Evolutionary conservation across 2,329 filamentous ascomycete genomes (phyloP).

Genomic region (Colletotrichum sp.): DNA sequence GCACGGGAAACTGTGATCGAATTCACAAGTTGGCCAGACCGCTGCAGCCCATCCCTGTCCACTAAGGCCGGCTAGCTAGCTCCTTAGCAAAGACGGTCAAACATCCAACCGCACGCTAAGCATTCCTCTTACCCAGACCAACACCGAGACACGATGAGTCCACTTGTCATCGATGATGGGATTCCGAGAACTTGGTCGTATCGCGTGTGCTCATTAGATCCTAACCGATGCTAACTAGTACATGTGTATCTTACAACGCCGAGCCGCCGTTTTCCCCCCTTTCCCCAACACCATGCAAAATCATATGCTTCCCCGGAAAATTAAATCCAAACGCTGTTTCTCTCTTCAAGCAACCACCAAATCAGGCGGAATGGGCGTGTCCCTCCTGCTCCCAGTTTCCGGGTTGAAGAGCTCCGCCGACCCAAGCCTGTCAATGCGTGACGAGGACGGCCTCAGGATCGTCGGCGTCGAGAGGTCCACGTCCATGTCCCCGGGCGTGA

Average conservation of each 20-base stretch:
- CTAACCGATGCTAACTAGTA: neutral
- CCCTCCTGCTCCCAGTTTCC: slow-evolving; percentile 32
- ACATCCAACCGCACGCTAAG: neutral
- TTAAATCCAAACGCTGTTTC: neutral
- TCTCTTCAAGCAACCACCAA: slow-evolving; percentile 22
- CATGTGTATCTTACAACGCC: slow-evolving; percentile 8
- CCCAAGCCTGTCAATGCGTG: slow-evolving; percentile 25
- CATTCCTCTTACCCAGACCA: neutral
- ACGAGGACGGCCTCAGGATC: slow-evolving; percentile 23
- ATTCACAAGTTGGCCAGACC: neutral
- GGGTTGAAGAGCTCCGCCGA: slow-evolving; percentile 32
- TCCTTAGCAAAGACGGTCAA: neutral
- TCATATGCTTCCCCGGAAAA: neutral
- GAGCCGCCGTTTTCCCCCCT: neutral
- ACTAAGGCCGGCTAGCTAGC: neutral
- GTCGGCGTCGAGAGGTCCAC: slow-evolving; percentile 46
- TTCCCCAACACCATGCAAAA: neutral
- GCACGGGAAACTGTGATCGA: neutral
- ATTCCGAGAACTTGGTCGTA: neutral
- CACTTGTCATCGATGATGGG: neutral
- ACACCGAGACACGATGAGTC: neutral
- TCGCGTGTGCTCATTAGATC: slow-evolving; percentile 12
- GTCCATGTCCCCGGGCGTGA: slow-evolving; percentile 35
- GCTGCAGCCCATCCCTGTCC: neutral
- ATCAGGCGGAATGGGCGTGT: slow-evolving; percentile 40